These are phyloP conservation scores for Globisporangium nunn DNA, from an alignment of 352 stramenopile genomes.

Conservation along the genomic window DNA sequence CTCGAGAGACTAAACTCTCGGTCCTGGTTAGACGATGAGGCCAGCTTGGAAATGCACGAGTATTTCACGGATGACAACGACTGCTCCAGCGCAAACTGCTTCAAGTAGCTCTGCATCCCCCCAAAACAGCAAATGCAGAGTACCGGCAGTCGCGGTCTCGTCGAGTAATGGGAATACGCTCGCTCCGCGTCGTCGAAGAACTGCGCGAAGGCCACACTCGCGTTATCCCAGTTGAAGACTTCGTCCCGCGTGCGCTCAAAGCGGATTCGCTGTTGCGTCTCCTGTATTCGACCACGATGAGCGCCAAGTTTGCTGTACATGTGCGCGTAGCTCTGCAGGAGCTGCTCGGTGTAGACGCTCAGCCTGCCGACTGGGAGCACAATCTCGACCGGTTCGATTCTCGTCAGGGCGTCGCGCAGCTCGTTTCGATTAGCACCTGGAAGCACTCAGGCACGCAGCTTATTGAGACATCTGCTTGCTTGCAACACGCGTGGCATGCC, in stretches of 20 bases:
- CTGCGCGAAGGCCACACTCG: background rate
- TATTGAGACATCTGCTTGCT: background rate
- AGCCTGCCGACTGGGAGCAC: slow-evolving; percentile 26
- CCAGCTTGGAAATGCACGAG: background rate
- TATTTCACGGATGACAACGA: background rate
- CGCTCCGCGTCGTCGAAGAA: background rate
- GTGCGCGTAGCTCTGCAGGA: slow-evolving; percentile 23
- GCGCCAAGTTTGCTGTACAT: background rate
- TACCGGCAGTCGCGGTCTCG: background rate
- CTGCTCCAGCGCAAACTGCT: background rate
- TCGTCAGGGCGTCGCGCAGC: slow-evolving; percentile 9
- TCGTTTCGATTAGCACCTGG: background rate
- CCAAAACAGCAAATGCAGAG: background rate
- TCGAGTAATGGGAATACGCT: background rate
- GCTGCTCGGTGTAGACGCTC: slow-evolving; percentile 33
- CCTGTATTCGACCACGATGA: too few relatives aligned
- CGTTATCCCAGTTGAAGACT: background rate
- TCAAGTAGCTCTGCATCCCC: background rate
- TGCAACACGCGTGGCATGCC: too few relatives aligned
- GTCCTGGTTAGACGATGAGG: background rate
- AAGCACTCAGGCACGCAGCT: background rate
- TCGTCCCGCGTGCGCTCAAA: background rate
- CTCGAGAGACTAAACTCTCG: slow-evolving; percentile 17
- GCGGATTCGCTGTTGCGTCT: background rate
- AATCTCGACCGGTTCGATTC: slow-evolving; percentile 37